A percentile compares a stretch with the other conserved stretches of the same genome.
phyloP scores from a whole-genome alignment of 441 rosid genomes.

The Heliophila coronopifolia region DNA sequence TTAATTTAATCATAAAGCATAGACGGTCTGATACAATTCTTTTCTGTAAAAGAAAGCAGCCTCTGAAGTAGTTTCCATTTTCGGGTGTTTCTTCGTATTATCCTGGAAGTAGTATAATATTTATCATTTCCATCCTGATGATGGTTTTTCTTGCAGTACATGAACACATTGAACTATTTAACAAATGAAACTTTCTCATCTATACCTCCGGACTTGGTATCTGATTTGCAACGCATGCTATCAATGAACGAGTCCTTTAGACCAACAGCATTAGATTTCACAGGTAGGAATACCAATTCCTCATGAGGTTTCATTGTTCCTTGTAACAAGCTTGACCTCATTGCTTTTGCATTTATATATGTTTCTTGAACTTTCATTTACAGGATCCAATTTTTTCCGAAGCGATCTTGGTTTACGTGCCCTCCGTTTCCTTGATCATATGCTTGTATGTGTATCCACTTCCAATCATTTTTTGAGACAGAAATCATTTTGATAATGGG shows the following conservation, averaged over 20 bases:
- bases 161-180: constrained; percentile 85
- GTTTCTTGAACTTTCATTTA: constrained; percentile 27
- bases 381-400: constrained; percentile 86
- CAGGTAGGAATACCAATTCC: constrained; percentile 42
- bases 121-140: constrained; percentile 9
- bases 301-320: not conserved
- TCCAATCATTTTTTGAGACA: not conserved
- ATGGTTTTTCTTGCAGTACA: constrained; percentile 52
- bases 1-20: too few species aligned
- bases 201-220: constrained; percentile 64
- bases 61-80: constrained; percentile 12
- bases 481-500: not conserved
- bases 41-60: too few species aligned
- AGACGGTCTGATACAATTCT: too few species aligned
- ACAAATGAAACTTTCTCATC: constrained; percentile 78
- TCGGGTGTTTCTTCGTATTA: not conserved
- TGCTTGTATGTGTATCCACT: constrained; percentile 63
- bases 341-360: constrained; percentile 11
- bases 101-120: not conserved
- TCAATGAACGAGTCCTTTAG: constrained; percentile 71
- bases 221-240: constrained; percentile 85
- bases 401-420: constrained; percentile 96
- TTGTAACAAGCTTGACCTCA: not conserved
- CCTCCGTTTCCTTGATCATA: constrained; percentile 95
- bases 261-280: constrained; percentile 84